Percentiles rank a stretch among this genome's conserved stretches.
Conservation (phyloP, 768 basidiomycete genomes). For the Tylopilus cervinicoccineus region DNA sequence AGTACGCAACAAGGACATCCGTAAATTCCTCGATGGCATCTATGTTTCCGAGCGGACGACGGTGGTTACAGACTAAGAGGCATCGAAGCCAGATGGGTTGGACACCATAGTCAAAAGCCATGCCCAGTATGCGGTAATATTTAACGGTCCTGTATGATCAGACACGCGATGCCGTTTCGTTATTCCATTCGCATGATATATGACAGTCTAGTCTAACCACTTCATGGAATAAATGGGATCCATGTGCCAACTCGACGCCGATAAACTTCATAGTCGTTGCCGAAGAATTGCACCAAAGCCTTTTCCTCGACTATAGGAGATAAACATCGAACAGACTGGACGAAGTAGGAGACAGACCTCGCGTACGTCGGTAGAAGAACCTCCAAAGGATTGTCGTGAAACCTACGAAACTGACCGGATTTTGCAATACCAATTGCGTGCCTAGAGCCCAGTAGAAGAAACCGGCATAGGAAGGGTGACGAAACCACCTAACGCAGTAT, state of each 20-base stretch:
- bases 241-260: slow-evolving; percentile 73
- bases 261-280: slow-evolving; percentile 79
- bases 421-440: slow-evolving; percentile 89
- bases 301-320: slow-evolving; percentile 68
- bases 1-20: slow-evolving; percentile 99
- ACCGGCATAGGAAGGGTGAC: slow-evolving; percentile 95
- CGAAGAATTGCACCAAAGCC: slow-evolving; percentile 83
- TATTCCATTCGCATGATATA: slow-evolving; percentile 1
- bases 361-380: slow-evolving; percentile 82
- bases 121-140: slow-evolving; percentile 21
- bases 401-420: slow-evolving; percentile 65
- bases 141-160: slow-evolving; percentile 26
- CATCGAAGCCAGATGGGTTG: slow-evolving; percentile 7
- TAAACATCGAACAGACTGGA: slow-evolving; percentile 2
- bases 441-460: slow-evolving; percentile 99
- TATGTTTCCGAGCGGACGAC: slow-evolving; percentile 85
- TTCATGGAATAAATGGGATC: slow-evolving; percentile 81
- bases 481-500: slow-evolving; percentile 39
- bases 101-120: slow-evolving; percentile 13
- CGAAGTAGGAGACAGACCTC: slow-evolving; percentile 48
- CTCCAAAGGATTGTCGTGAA: slow-evolving; percentile 72
- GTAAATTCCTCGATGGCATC: slow-evolving; percentile 95
- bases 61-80: slow-evolving; percentile 40
- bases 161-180: slow-evolving; percentile 18
- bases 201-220: not conserved